Conservation (phyloP, 768 basidiomycete genomes). For the Suillus subalutaceus region DNA sequence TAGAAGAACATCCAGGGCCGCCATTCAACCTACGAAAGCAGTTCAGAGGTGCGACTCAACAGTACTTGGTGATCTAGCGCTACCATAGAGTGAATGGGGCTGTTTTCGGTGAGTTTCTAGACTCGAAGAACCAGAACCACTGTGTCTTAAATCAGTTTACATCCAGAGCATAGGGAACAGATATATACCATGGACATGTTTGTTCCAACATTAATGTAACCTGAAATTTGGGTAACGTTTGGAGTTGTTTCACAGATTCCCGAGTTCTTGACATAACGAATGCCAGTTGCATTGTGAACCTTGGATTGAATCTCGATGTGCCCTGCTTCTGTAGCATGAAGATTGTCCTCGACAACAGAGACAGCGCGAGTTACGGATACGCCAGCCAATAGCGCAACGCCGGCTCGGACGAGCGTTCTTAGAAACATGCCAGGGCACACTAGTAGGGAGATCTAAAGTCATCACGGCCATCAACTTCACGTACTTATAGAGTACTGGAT, state of each 20-base stretch:
- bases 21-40: slow-evolving; percentile 49
- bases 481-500: not conserved
- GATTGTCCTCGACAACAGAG: not conserved
- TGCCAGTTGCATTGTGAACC: slow-evolving; percentile 26
- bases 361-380: slow-evolving; percentile 6
- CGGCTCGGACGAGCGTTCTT: not conserved
- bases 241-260: slow-evolving; percentile 71
- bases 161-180: not conserved
- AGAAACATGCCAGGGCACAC: slow-evolving; percentile 18
- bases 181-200: slow-evolving; percentile 59
- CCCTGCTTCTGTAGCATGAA: not conserved
- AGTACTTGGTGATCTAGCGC: not conserved
- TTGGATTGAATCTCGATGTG: slow-evolving; percentile 22
- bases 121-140: slow-evolving; percentile 82
- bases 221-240: slow-evolving; percentile 62
- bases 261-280: slow-evolving; percentile 59
- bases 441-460: not conserved
- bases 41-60: not conserved
- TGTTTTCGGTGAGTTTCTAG: slow-evolving; percentile 57
- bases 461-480: not conserved
- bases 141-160: slow-evolving; percentile 31
- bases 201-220: slow-evolving; percentile 59
- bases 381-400: slow-evolving; percentile 11
- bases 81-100: slow-evolving; percentile 72
- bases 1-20: slow-evolving; percentile 64